Base-by-base conservation (phyloP, 116 monocot species). In the Zostera marina region DNA sequence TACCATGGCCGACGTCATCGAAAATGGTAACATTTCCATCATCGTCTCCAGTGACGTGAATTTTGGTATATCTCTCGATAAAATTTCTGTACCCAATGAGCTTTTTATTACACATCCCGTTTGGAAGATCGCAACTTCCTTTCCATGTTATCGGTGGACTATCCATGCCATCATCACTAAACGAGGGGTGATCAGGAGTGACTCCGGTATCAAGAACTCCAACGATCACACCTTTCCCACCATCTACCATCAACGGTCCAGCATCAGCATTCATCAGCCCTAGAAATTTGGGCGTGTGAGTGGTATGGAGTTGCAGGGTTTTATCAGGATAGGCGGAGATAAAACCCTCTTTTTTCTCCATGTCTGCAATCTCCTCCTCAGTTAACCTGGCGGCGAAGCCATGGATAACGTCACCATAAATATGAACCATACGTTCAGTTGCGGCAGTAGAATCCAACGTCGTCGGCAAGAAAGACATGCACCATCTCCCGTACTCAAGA, bases 41-140 rank as follows among this genome's bases (percentile, higher is more conserved):
- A 32, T 5, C 32, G 32, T 32, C 32, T 32, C 5, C 2, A 32
- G 5, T 32, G 32, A 32, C 32, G 5, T 32, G 32, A 32, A 32
- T n/a, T n/a, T 52, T 52, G 52, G 19, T 15, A 19, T 6, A 8
- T 52, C 20, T 43, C 25, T 0, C 3, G 2, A 52, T 10, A 10
- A 64, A 53, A 7, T 22, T n/a, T 54, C 54, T 53, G 10, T 8
- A 16, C 0, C 65, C 65, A 8, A 65, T 65, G 54, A 65, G 17
- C 40, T 74, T 74, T 17, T 63, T 63, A 58, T 63, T 68, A 63
- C 68, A 63, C 11, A n/a, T 1, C 15, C n/a, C 45, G 7, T 4
- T 7, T 2, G 39, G 11, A 15, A 41, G 16, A 0, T 60, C 4
- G 7, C 67, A 75, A 0, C 11, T 52, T 1, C 75, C 68, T 32